phyloP scores from a whole-genome alignment of 73 alveolate genomes.

The Stentor roeselii region DNA sequence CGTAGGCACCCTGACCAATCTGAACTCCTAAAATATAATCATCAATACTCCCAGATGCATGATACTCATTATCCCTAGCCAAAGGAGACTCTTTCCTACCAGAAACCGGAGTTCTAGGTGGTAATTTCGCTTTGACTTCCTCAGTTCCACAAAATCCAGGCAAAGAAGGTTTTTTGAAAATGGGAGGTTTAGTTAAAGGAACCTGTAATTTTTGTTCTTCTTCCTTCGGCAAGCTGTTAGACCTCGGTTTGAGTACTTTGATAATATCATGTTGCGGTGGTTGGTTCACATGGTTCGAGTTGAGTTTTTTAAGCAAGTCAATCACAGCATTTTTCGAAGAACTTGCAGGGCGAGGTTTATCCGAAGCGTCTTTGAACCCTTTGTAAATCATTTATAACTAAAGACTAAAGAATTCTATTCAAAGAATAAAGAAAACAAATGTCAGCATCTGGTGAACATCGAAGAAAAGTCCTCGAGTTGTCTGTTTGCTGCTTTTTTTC shows the following conservation, averaged over 20 bases:
- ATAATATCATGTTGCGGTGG: background rate
- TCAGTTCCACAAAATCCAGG: background rate
- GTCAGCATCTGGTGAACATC: too few relatives aligned
- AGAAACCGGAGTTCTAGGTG: constrained; percentile 9
- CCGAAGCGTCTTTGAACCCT: background rate
- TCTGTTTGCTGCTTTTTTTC: too few relatives aligned
- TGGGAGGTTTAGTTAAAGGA: background rate
- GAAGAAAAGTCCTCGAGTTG: too few relatives aligned
- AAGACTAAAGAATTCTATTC: too few relatives aligned
- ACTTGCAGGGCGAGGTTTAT: background rate
- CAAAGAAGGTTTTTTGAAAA: background rate
- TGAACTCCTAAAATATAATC: background rate
- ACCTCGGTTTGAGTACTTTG: background rate
- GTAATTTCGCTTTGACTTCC: background rate
- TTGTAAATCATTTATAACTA: background rate
- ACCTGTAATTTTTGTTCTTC: background rate
- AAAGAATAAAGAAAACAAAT: too few relatives aligned
- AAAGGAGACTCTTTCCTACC: background rate
- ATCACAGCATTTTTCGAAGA: background rate
- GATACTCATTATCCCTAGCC: background rate
- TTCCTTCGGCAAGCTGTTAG: background rate
- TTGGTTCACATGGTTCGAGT: background rate
- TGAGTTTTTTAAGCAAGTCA: background rate
- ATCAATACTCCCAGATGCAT: background rate
- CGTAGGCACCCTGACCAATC: constrained; percentile 75